phyloP scores from a whole-genome alignment of 768 basidiomycete genomes.

The Kwoniella europaea region DNA sequence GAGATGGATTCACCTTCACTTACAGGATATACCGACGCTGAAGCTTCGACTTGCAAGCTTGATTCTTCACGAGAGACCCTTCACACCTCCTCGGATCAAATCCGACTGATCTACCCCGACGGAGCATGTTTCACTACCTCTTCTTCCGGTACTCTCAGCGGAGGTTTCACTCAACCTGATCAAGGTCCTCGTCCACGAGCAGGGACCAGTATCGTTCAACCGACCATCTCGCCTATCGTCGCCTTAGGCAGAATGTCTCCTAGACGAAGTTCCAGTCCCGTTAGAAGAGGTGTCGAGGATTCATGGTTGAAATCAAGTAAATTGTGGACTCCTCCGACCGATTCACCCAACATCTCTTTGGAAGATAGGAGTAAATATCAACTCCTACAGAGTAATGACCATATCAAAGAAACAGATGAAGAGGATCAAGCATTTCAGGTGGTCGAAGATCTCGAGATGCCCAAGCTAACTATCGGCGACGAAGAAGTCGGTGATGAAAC shows the following conservation, averaged over 20 bases:
- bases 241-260: slow-evolving; percentile 5
- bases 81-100: slow-evolving; percentile 19
- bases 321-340: slow-evolving; percentile 10
- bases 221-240: not conserved
- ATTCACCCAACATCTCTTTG: not conserved
- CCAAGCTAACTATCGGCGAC: not conserved
- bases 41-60: slow-evolving; percentile 24
- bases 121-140: slow-evolving; percentile 20
- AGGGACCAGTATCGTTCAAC: not conserved
- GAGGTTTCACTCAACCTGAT: slow-evolving; percentile 24
- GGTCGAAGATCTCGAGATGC: not conserved
- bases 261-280: slow-evolving; percentile 13
- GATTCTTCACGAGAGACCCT: slow-evolving; percentile 23
- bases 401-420: slow-evolving; percentile 2
- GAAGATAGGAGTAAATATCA: slow-evolving; percentile 11
- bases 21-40: slow-evolving; percentile 28
- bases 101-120: slow-evolving; percentile 32
- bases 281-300: slow-evolving; percentile 18
- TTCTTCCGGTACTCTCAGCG: slow-evolving; percentile 20
- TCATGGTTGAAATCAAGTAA: slow-evolving; percentile 22
- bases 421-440: not conserved
- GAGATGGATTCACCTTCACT: slow-evolving; percentile 13
- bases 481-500: not conserved
- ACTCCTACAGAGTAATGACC: slow-evolving; percentile 10
- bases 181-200: slow-evolving; percentile 2